A percentile compares a stretch with the other conserved stretches of the same genome.
These are phyloP conservation scores for Fusarium ramigenum DNA, from an alignment of 2,329 filamentous ascomycete species.

Conservation along the genomic window DNA sequence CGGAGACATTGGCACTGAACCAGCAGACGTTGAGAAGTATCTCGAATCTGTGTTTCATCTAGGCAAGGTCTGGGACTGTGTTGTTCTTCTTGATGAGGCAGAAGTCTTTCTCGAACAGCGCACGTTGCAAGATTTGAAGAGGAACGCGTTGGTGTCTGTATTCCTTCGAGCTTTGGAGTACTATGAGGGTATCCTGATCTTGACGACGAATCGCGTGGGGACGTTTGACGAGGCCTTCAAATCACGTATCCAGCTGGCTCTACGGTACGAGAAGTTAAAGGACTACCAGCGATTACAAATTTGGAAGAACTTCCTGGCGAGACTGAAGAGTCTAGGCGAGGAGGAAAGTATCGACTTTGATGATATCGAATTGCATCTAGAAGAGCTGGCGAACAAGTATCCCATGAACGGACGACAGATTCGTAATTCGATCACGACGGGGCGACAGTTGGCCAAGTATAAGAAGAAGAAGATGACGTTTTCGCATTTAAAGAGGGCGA, in stretches of 20 bases:
- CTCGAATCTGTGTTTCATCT: conserved; percentile 22
- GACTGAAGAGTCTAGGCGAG: background rate
- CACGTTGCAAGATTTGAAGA: background rate
- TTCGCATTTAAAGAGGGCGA: conserved; percentile 3
- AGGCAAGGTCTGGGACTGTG: conserved; percentile 27
- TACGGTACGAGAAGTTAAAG: conserved; percentile 6
- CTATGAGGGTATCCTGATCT: background rate
- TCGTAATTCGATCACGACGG: conserved; percentile 15
- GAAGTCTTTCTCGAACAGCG: conserved; percentile 20
- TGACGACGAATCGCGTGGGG: conserved; percentile 10
- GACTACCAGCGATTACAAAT: background rate
- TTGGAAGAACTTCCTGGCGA: background rate
- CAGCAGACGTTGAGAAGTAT: conserved; percentile 26
- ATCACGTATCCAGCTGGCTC: background rate
- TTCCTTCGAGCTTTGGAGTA: conserved; percentile 12
- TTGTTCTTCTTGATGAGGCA: conserved; percentile 11
- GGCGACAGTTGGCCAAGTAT: conserved; percentile 6
- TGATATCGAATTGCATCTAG: background rate
- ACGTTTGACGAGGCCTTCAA: conserved; percentile 22
- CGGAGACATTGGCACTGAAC: conserved; percentile 32
- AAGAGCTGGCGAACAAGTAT: background rate
- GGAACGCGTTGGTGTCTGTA: background rate
- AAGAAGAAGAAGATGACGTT: background rate
- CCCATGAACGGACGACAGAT: conserved; percentile 14
- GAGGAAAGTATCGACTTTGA: background rate